A percentile compares a stretch with the other conserved stretches of the same genome.
Evolutionary conservation across 805 yeast genomes (phyloP).

Genomic region (Sugiyamaella floridensis): DNA sequence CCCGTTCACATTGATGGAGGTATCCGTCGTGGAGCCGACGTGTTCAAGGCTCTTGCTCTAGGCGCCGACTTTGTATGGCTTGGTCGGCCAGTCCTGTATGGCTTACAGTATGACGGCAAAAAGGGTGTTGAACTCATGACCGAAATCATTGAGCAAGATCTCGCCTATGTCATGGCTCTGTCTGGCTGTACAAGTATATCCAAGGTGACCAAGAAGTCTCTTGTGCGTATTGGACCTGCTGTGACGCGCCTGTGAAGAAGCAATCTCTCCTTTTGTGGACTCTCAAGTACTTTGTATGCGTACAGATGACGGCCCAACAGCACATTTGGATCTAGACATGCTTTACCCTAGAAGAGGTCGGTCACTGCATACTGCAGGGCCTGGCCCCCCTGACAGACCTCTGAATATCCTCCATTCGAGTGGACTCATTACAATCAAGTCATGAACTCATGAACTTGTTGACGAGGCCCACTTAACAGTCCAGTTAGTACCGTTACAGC

Average conservation of each 20-base stretch:
- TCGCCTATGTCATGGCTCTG: slow-evolving; percentile 22
- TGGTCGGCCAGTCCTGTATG: slow-evolving; percentile 62
- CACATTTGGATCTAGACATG: no score
- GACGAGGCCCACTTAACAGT: no score
- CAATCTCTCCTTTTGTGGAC: no score
- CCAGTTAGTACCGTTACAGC: no score
- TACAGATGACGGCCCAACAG: no score
- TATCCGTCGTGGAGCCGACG: slow-evolving; percentile 58
- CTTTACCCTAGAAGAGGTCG: no score
- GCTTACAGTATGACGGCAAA: slow-evolving; percentile 62
- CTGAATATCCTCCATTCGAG: no score
- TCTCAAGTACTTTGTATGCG: no score
- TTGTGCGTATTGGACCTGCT: slow-evolving; percentile 17
- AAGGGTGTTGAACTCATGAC: slow-evolving; percentile 44
- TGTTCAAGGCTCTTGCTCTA: slow-evolving; percentile 58
- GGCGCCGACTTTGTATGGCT: slow-evolving; percentile 65
- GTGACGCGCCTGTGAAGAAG: neutral
- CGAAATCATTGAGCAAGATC: slow-evolving; percentile 22
- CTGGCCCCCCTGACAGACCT: no score
- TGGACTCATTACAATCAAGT: no score
- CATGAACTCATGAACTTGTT: no score
- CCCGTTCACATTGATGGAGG: slow-evolving; percentile 67
- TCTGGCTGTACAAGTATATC: slow-evolving; percentile 18
- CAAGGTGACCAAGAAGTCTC: slow-evolving; percentile 9
- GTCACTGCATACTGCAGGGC: no score